phyloP scores from a whole-genome alignment of 306 rosid species.

The Casuarina equisetifolia region DNA sequence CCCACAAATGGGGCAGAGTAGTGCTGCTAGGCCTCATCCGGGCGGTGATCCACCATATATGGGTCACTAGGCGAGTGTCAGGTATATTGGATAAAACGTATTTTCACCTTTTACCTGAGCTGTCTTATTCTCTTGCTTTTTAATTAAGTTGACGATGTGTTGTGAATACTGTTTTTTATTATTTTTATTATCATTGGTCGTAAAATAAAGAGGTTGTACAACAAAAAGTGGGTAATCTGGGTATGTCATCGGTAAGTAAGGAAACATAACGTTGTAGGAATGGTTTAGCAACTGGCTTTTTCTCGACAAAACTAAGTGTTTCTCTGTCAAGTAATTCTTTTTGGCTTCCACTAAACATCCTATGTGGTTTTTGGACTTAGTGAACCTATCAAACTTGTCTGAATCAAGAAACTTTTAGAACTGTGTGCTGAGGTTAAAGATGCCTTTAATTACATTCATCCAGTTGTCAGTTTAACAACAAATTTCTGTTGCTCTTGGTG shows the following conservation, averaged over 20 bases:
- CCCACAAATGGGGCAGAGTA: conserved; percentile 66
- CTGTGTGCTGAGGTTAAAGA: not conserved
- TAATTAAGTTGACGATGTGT: not conserved
- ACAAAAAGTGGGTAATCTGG: not conserved
- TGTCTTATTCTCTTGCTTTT: not conserved
- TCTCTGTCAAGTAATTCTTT: not conserved
- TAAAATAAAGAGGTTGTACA: not conserved
- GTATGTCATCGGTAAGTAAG: not conserved
- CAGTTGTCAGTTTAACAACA: not conserved
- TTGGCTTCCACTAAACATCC: not conserved
- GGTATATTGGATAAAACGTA: not conserved
- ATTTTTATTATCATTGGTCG: not conserved
- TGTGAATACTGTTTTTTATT: not conserved
- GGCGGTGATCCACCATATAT: conserved; percentile 68
- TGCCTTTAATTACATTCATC: not conserved
- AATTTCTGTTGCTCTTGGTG: not conserved
- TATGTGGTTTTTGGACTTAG: not conserved
- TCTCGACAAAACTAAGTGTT: not conserved
- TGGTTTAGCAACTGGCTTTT: not conserved
- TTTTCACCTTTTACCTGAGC: not conserved
- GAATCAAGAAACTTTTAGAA: not conserved
- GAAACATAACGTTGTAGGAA: not conserved
- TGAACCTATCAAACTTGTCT: not conserved
- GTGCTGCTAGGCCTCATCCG: conserved; percentile 64
- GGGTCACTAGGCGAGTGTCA: conserved; percentile 66